A percentile compares a stretch with the other conserved stretches of the same genome.
Conservation (phyloP, 148 eudicot genomes). For the Salicornia ramosissima region DNA sequence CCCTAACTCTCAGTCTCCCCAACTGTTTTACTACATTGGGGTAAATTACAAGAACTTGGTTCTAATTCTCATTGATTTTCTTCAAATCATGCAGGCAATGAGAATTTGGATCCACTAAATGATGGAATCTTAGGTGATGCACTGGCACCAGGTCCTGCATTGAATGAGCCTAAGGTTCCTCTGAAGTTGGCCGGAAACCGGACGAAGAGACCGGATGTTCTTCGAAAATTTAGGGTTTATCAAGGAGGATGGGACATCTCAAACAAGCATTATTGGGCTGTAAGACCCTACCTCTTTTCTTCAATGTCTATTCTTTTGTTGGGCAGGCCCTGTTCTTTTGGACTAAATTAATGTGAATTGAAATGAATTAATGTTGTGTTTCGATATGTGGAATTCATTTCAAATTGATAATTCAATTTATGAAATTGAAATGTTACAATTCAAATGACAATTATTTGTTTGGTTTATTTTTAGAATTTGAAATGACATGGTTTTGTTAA, state of each 20-base stretch:
- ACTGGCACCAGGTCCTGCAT: slow-evolving; percentile 68
- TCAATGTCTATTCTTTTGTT: too few species aligned
- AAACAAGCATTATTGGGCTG: slow-evolving; percentile 92
- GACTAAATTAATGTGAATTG: not conserved
- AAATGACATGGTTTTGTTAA: not conserved
- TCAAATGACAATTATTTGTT: too few species aligned
- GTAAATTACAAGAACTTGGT: not conserved
- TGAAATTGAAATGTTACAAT: too few species aligned
- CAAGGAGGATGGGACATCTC: slow-evolving; percentile 91
- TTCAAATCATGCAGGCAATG: slow-evolving; percentile 40
- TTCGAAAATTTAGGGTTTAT: slow-evolving; percentile 54
- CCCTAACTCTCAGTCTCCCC: not conserved
- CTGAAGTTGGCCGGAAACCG: slow-evolving; percentile 68
- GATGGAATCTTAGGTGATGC: slow-evolving; percentile 43
- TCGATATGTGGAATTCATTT: too few species aligned
- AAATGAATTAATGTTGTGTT: too few species aligned
- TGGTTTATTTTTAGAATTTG: too few species aligned
- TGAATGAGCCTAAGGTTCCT: slow-evolving; percentile 36
- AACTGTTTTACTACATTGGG: not conserved
- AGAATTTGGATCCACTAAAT: slow-evolving; percentile 50
- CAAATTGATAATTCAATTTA: too few species aligned
- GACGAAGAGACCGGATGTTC: slow-evolving; percentile 85
- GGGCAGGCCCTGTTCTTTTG: too few species aligned
- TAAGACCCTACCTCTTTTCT: too few species aligned
- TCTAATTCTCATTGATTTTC: slow-evolving; percentile 5